Conservation (phyloP, 2,329 filamentous ascomycete genomes). For the Pestalotiopsis sp. region DNA sequence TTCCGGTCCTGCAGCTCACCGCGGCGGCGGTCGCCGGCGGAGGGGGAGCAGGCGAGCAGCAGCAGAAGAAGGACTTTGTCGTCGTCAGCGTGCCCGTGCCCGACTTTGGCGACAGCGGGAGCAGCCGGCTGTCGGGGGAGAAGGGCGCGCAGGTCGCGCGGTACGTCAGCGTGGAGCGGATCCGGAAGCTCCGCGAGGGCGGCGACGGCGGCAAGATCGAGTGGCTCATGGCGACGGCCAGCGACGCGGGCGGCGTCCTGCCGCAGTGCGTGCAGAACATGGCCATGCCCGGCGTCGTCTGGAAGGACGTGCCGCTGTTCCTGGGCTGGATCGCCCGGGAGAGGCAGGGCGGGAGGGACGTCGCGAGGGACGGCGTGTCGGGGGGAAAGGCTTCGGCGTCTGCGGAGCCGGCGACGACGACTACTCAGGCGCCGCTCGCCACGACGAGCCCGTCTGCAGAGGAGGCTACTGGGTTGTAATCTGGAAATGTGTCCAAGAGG, state of each 20-base stretch:
- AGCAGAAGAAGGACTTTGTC: slow-evolving; percentile 45
- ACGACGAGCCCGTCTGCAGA: too few species aligned
- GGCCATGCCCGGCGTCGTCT: slow-evolving; percentile 61
- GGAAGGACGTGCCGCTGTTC: slow-evolving; percentile 72
- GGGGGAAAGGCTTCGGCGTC: not conserved
- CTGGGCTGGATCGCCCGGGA: slow-evolving; percentile 58
- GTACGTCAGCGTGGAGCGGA: slow-evolving; percentile 67
- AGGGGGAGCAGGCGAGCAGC: not conserved
- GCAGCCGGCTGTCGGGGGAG: slow-evolving; percentile 35
- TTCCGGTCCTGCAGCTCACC: slow-evolving; percentile 64
- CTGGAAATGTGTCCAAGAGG: too few species aligned
- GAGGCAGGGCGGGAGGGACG: slow-evolving; percentile 29
- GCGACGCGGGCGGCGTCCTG: slow-evolving; percentile 66
- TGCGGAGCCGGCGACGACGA: not conserved
- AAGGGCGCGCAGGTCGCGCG: slow-evolving; percentile 54
- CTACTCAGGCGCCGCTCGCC: not conserved
- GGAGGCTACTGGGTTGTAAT: too few species aligned
- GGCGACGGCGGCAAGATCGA: slow-evolving; percentile 54
- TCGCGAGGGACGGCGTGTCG: not conserved
- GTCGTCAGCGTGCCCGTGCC: slow-evolving; percentile 57
- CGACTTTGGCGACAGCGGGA: slow-evolving; percentile 36
- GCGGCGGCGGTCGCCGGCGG: slow-evolving; percentile 15
- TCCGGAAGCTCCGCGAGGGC: slow-evolving; percentile 42
- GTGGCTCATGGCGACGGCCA: slow-evolving; percentile 79
- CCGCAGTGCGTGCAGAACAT: slow-evolving; percentile 67